Base-by-base conservation (phyloP, 23 red algal species). In the Agarophyton chilense region DNA sequence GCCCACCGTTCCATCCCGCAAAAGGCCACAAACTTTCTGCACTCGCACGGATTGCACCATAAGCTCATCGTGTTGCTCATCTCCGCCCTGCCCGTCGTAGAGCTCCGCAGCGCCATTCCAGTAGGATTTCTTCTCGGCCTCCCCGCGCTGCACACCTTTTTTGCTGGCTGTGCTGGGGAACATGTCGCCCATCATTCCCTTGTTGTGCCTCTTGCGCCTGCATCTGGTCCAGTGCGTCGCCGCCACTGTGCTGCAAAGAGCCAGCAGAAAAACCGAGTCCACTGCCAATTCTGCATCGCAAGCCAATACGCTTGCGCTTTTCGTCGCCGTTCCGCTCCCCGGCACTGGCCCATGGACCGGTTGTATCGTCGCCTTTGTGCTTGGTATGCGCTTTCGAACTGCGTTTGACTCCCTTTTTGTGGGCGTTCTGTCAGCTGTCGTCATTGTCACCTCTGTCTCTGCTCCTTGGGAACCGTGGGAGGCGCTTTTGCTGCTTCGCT, bases 331-430 rank as follows among this genome's bases (percentile, higher is more conserved):
- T 7, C 97, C 97, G 0, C 56, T 96, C 11, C 97, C 97, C 13
- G 97, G 97, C 24, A 99, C 97, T 35, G 97, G 97, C 12, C 93
- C 90, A 3, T 99, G 93, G 93, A 95, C 97, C 0, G 97, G 97
- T 26, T 83, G 75, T 4, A n/a, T 96, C 5, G 68, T 92, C 28
- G 97, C 93, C 0, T 94, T 92, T 73, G 87, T 99, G 29, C 57
- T 99, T 10, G 81, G 83, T 57, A 94, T 99, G 82, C 28, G 78
- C n/a, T 22, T 86, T 19, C 64, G 47, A 33, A 51, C 45, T 21
- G 43, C 97, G 4, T 76, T 83, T 56, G 19, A 67, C 33, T 81
- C 97, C 5, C 78, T 99, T 26, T 34, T 62, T 11, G 89, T 57
- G 22, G 97, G 97, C 17, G 88, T 99, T 26, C 33, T 90, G 21